Evolutionary conservation across 306 rosid species (phyloP).

Genomic region (Rubus idaeus): DNA sequence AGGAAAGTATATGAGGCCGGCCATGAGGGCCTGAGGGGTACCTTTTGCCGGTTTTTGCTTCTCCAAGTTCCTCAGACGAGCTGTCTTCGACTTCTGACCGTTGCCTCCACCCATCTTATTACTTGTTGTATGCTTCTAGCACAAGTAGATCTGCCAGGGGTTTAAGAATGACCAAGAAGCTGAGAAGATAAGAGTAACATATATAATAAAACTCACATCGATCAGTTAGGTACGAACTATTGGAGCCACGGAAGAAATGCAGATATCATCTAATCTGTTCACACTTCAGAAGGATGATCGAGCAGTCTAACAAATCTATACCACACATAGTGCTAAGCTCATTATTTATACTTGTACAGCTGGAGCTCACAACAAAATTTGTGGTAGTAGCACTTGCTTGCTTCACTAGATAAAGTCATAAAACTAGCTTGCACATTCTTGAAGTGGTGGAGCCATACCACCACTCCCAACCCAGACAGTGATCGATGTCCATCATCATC

Average conservation of each 20-base stretch:
- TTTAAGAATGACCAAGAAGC: constrained; percentile 4
- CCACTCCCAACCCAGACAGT: not conserved
- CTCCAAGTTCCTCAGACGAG: constrained; percentile 53
- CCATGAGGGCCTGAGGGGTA: not conserved
- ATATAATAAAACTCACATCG: not conserved
- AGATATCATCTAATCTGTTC: not conserved
- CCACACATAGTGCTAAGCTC: constrained; percentile 14
- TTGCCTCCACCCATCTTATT: constrained; percentile 49
- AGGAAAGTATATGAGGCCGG: not conserved
- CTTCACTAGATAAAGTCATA: too few species aligned
- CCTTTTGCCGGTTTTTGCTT: constrained; percentile 46
- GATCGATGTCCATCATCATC: not conserved
- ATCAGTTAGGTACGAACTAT: constrained; percentile 1
- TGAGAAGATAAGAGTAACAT: not conserved
- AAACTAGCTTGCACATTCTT: not conserved
- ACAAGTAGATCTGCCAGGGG: too few species aligned
- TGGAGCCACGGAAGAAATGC: constrained; percentile 2
- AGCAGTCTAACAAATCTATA: not conserved
- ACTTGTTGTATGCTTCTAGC: too few species aligned
- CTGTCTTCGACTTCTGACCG: constrained; percentile 49
- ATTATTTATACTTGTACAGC: constrained; percentile 6
- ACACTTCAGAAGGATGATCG: not conserved
- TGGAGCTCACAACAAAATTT: constrained; percentile 32
- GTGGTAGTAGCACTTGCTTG: constrained; percentile 15
- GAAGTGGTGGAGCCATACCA: constrained; percentile 25